phyloP scores from a whole-genome alignment of 2,329 filamentous ascomycete species.

The Sarocladiaceae sp. region DNA sequence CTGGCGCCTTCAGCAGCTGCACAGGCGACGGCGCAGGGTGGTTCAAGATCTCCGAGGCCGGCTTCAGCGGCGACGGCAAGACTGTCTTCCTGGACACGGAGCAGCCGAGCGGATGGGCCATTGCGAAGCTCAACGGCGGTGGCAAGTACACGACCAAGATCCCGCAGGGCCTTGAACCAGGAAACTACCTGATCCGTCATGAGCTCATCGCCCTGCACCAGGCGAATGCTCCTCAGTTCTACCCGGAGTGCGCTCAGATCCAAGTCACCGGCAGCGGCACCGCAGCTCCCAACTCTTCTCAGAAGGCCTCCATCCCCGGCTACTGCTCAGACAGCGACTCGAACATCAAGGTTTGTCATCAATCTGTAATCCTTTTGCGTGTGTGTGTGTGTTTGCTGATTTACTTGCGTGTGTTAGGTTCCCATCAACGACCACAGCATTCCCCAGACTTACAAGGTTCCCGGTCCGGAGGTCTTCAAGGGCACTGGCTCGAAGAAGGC shows the following conservation, averaged over 20 bases:
- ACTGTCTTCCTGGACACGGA: slow-evolving; percentile 13
- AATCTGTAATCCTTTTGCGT: not conserved
- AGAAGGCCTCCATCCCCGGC: slow-evolving; percentile 37
- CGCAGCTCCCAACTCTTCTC: slow-evolving; percentile 32
- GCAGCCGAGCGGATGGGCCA: slow-evolving; percentile 15
- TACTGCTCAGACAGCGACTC: slow-evolving; percentile 39
- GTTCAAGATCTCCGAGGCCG: slow-evolving; percentile 55
- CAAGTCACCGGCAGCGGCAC: slow-evolving; percentile 42
- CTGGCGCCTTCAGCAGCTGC: slow-evolving; percentile 40
- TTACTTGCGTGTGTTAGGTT: slow-evolving; percentile 8
- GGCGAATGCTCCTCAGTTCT: slow-evolving; percentile 44
- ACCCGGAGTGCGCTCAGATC: slow-evolving; percentile 51
- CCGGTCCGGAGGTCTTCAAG: slow-evolving; percentile 14
- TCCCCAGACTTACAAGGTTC: slow-evolving; percentile 15
- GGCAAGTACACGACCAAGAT: slow-evolving; percentile 44
- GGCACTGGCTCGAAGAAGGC: slow-evolving; percentile 13
- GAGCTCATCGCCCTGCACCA: slow-evolving; percentile 52
- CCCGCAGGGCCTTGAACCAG: slow-evolving; percentile 40
- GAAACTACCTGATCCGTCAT: slow-evolving; percentile 51
- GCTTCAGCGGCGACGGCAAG: slow-evolving; percentile 35
- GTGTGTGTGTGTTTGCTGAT: not conserved
- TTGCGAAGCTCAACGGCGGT: slow-evolving; percentile 29
- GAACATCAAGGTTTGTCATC: slow-evolving; percentile 36
- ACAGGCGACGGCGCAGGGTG: slow-evolving; percentile 46
- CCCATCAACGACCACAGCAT: slow-evolving; percentile 14